phyloP scores from a whole-genome alignment of 73 alveolate species.

The Paramecium caudatum region DNA sequence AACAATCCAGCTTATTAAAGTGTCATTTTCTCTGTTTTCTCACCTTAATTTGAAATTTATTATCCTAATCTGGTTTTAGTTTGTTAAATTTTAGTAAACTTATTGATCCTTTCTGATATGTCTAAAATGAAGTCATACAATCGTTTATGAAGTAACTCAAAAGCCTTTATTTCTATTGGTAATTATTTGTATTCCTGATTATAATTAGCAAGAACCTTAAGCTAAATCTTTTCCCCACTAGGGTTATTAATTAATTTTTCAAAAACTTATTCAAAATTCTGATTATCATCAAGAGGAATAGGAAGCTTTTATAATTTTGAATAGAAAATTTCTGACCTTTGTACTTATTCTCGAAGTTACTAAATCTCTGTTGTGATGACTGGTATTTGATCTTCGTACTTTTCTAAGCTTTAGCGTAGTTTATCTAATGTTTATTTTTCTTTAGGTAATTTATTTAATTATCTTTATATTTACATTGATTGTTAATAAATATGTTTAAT shows the following conservation, averaged over 20 bases:
- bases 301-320: background rate
- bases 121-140: slow-evolving; percentile 13
- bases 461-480: slow-evolving; percentile 9
- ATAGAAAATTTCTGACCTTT: background rate
- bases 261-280: background rate
- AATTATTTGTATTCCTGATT: background rate
- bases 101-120: background rate
- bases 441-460: slow-evolving; percentile 5
- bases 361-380: slow-evolving; percentile 21
- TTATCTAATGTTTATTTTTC: slow-evolving; percentile 39
- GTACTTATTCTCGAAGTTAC: background rate
- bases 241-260: background rate
- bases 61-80: slow-evolving; percentile 34
- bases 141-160: slow-evolving; percentile 15
- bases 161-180: slow-evolving; percentile 23
- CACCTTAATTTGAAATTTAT: slow-evolving; percentile 13
- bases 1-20: background rate
- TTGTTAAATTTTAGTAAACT: slow-evolving; percentile 10
- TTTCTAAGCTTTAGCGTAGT: background rate
- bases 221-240: background rate
- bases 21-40: slow-evolving; percentile 35
- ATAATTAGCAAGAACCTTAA: background rate
- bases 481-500: background rate
- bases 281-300: background rate
- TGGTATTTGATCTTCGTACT: slow-evolving; percentile 12